Base-by-base conservation (phyloP, 1,139 yeast genomes). In the Yamadazyma triangularis region DNA sequence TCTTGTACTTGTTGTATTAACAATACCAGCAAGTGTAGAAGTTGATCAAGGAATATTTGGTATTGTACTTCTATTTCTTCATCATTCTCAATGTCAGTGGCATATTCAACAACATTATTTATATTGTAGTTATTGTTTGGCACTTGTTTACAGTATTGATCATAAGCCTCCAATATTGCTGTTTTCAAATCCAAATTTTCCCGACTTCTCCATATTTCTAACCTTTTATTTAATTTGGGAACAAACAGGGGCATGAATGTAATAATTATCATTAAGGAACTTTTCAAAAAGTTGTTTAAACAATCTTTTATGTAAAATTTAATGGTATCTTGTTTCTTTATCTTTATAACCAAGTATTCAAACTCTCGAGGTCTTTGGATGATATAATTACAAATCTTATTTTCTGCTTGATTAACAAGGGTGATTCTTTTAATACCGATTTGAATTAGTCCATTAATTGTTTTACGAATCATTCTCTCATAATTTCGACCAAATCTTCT, bases 281-380 rank as follows among this genome's bases (percentile, higher is more conserved):
- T 61, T 31, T 53, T 58, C 39, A 47, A 41, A 4, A 48, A 23
- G 26, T 47, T 47, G 15, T 27, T 30, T 3, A 41, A 23, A 7
- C 32, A 31, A 23, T 46, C 54, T 19, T 25, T 32, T 15, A 44
- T 18, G 13, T 24, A 35, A 34, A 28, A 42, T 36, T 30, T 30
- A 35, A 32, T 33, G 12, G 26, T 36, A 29, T 31, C 38, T 21
- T 27, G 30, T 13, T 34, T 28, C 7, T 35, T 44, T 11, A 36
- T 42, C 18, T 36, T 29, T n/a, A 28, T 36, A 23, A 46, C 30
- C 4, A 56, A 34, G 25, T 44, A 44, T 25, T 57, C 56, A 35
- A 40, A 54, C 21, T 58, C 65, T 18, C 59, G 33, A 5, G 48
- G 45, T 25, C 63, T 41, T 9, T 30, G 28, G 2, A 54, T 51